These are phyloP conservation scores for Salix arbutifolia DNA, from an alignment of 345 rosid species.

Conservation along the genomic window DNA sequence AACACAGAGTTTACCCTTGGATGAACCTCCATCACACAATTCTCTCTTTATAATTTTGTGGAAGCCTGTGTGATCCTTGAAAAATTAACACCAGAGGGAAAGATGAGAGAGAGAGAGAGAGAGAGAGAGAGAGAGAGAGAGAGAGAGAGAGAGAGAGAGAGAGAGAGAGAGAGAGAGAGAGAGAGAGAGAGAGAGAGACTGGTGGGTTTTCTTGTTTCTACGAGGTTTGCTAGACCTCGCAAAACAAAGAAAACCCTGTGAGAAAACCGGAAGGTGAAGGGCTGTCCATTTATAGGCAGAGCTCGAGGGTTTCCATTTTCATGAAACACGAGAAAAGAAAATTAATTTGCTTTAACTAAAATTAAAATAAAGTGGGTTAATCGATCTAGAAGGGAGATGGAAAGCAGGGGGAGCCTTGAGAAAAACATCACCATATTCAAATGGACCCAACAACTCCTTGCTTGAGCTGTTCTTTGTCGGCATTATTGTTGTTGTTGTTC, in stretches of 20 bases:
- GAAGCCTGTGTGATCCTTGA: no score
- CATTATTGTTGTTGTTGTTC: no score
- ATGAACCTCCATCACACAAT: slow-evolving; percentile 28
- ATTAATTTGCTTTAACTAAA: no score
- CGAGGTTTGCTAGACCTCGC: slow-evolving; percentile 50
- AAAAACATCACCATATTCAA: not conserved
- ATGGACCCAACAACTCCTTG: slow-evolving; percentile 28
- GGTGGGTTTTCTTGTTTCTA: slow-evolving; percentile 40
- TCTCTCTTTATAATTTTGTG: no score
- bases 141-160: not conserved
- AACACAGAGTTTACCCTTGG: slow-evolving; percentile 22
- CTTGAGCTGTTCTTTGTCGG: no score
- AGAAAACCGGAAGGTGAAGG: not conserved
- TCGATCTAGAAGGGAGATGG: slow-evolving; percentile 10
- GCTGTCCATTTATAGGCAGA: slow-evolving; percentile 23
- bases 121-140: no score
- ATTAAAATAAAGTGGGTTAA: no score
- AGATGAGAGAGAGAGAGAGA: not conserved
- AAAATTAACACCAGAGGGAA: no score
- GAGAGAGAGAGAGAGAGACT: no score
- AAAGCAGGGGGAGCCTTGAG: not conserved
- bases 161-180: not conserved
- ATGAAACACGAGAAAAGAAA: no score
- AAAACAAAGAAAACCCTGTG: slow-evolving; percentile 39
- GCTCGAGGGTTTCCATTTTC: not conserved